Conservation (phyloP, 1,284 basidiomycete genomes). For the Gymnopus androsaceus region DNA sequence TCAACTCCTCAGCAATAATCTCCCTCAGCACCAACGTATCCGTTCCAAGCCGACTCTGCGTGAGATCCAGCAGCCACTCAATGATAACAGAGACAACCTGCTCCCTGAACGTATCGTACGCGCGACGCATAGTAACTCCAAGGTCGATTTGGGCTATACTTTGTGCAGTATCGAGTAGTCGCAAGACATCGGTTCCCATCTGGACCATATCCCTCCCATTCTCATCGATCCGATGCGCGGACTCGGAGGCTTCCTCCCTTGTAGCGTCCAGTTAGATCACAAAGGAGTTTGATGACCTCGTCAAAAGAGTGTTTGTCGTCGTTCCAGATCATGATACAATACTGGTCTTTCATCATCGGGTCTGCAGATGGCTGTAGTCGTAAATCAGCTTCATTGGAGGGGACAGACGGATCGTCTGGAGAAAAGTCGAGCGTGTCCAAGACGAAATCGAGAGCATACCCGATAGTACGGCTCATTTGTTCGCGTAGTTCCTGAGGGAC, state of each 20-base stretch:
- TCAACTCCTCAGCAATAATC: slow-evolving; percentile 71
- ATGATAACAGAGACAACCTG: slow-evolving; percentile 83
- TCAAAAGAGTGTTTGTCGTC: slow-evolving; percentile 97
- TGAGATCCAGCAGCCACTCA: slow-evolving; percentile 85
- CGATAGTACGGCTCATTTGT: slow-evolving; percentile 73
- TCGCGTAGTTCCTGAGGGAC: slow-evolving; percentile 70
- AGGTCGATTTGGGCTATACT: slow-evolving; percentile 88
- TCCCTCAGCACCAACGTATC: slow-evolving; percentile 73
- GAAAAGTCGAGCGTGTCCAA: slow-evolving; percentile 86
- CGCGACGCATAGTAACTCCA: slow-evolving; percentile 86
- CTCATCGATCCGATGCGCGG: slow-evolving; percentile 76
- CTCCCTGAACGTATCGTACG: slow-evolving; percentile 90
- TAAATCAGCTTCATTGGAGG: slow-evolving; percentile 68
- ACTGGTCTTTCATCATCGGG: slow-evolving; percentile 77
- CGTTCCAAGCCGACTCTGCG: slow-evolving; percentile 65
- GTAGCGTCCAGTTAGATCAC: slow-evolving; percentile 65
- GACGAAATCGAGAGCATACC: slow-evolving; percentile 81
- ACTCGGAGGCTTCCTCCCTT: slow-evolving; percentile 63
- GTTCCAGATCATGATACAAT: slow-evolving; percentile 90
- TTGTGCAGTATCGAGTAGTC: slow-evolving; percentile 79
- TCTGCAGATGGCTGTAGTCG: slow-evolving; percentile 73
- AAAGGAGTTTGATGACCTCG: slow-evolving; percentile 83
- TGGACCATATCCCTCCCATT: slow-evolving; percentile 87
- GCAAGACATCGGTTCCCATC: slow-evolving; percentile 67
- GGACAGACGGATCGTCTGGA: slow-evolving; percentile 76